A percentile compares a stretch with the other conserved stretches of the same genome.
phyloP scores from a whole-genome alignment of 768 basidiomycete genomes.

The Tulasnella sp. region DNA sequence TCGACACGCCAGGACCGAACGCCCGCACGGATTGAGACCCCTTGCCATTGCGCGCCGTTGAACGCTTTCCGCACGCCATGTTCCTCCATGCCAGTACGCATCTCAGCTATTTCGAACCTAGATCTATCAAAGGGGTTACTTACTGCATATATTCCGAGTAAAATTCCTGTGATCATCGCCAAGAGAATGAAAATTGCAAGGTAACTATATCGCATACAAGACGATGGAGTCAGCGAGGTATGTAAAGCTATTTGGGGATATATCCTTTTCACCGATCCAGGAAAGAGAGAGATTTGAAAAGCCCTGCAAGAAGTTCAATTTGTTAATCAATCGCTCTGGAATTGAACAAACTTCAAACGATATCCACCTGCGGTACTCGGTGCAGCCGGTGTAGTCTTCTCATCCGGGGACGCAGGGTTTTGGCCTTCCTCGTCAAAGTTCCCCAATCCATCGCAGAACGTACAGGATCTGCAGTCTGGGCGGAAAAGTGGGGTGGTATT shows the following conservation, averaged over 20 bases:
- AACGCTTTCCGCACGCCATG: slow-evolving; percentile 58
- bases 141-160: slow-evolving; percentile 60
- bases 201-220: neutral
- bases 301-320: neutral
- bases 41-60: slow-evolving; percentile 57
- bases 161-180: slow-evolving; percentile 71
- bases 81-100: slow-evolving; percentile 35
- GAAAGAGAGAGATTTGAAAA: slow-evolving; percentile 18
- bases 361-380: too few relatives aligned
- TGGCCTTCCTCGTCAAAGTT: too few relatives aligned
- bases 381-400: too few relatives aligned
- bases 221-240: neutral
- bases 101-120: neutral
- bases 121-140: neutral
- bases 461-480: too few relatives aligned
- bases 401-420: too few relatives aligned
- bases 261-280: neutral
- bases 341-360: too few relatives aligned
- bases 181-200: slow-evolving; percentile 64
- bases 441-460: too few relatives aligned
- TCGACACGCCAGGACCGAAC: neutral
- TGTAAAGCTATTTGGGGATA: too few relatives aligned
- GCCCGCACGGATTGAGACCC: slow-evolving; percentile 72
- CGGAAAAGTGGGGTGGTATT: too few relatives aligned
- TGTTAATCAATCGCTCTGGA: too few relatives aligned